These are phyloP conservation scores for Brassica hybrid DNA, from an alignment of 441 rosid species.

Conservation along the genomic window DNA sequence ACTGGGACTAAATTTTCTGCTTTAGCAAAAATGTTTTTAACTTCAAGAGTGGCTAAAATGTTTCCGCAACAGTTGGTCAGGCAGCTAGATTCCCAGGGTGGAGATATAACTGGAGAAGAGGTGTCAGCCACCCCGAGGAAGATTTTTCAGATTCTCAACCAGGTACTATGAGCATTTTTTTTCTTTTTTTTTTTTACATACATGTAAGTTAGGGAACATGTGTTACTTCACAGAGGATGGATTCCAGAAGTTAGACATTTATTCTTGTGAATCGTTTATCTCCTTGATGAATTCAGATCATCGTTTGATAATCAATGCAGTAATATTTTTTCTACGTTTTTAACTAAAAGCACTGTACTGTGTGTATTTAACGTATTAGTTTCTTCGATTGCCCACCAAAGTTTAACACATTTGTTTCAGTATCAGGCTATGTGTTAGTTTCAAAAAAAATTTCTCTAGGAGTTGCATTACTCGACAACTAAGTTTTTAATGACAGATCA, in stretches of 20 bases:
- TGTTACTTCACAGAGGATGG: no score
- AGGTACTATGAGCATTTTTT: constrained; percentile 54
- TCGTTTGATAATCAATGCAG: not conserved
- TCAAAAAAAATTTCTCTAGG: not conserved
- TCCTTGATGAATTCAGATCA: not conserved
- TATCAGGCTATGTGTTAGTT: constrained; percentile 1
- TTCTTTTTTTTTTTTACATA: not conserved
- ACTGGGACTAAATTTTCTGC: constrained; percentile 7
- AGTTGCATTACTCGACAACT: constrained; percentile 9
- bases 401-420: no score
- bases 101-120: constrained; percentile 66
- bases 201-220: constrained; percentile 3
- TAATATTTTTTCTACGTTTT: constrained; percentile 1
- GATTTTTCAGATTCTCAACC: constrained; percentile 66
- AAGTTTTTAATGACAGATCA: constrained; percentile 8
- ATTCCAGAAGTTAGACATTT: not conserved
- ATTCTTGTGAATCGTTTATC: constrained; percentile 5
- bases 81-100: constrained; percentile 64
- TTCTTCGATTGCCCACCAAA: constrained; percentile 5
- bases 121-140: constrained; percentile 60
- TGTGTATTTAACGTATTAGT: constrained; percentile 10
- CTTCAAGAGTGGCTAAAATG: constrained; percentile 16
- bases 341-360: constrained; percentile 5
- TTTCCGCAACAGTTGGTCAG: constrained; percentile 60
- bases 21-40: constrained; percentile 14